Evolutionary conservation across 164 flowering plant genomes (phyloP).

Genomic region (Aristolochia californica): DNA sequence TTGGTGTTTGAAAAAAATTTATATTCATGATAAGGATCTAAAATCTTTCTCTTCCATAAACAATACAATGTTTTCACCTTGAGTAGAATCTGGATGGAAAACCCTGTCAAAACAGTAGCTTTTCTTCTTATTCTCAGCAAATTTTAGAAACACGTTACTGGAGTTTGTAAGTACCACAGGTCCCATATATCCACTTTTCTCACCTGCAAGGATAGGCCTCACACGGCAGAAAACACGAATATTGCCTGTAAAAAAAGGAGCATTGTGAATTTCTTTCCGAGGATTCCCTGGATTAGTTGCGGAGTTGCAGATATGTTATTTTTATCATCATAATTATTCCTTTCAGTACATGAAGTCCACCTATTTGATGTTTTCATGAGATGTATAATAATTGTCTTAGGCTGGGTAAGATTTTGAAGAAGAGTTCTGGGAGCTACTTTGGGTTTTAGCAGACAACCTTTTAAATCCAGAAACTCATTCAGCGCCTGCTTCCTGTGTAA

Average conservation of each 20-base stretch:
- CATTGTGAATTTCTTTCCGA: neutral
- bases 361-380: neutral
- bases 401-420: neutral
- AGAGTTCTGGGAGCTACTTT: neutral
- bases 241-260: conserved; percentile 30
- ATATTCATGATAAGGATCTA: neutral
- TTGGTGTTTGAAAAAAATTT: neutral
- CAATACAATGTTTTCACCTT: conserved; percentile 28
- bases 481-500: conserved; percentile 30
- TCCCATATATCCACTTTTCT: conserved; percentile 14
- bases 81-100: conserved; percentile 42
- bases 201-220: conserved; percentile 29
- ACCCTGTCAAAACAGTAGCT: conserved; percentile 45
- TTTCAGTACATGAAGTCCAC: neutral
- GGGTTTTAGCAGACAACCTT: conserved; percentile 21
- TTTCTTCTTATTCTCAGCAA: conserved; percentile 31
- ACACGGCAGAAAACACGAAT: conserved; percentile 56
- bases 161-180: conserved; percentile 31
- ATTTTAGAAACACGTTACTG: conserved; percentile 24
- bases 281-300: neutral
- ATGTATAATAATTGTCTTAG: neutral
- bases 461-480: conserved; percentile 41
- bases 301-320: neutral
- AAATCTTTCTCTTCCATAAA: conserved; percentile 1
- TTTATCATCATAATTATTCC: neutral